A percentile compares a stretch with the other conserved stretches of the same genome.
These are phyloP conservation scores for Haplosporangium gracile DNA, from an alignment of 192 early-diverging fungal species.

Conservation along the genomic window DNA sequence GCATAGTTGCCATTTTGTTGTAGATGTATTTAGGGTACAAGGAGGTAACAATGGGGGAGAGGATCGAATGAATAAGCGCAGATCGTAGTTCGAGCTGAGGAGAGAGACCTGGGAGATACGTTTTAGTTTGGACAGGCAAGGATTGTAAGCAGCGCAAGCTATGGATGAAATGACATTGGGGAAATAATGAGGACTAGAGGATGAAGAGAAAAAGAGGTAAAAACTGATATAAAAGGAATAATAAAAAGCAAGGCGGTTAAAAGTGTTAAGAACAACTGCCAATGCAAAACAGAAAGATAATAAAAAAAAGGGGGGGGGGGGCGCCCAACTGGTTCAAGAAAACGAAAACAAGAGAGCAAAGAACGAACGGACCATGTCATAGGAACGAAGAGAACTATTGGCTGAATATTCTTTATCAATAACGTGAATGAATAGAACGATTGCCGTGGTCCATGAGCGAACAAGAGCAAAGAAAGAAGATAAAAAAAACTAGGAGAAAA, in stretches of 20 bases:
- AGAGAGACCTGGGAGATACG: no score
- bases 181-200: background rate
- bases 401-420: background rate
- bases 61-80: no score
- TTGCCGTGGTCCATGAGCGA: background rate
- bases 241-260: background rate
- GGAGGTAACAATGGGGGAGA: no score
- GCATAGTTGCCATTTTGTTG: background rate
- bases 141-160: background rate
- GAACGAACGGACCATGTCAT: background rate
- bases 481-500: constrained; percentile 7
- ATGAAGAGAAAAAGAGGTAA: no score
- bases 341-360: background rate
- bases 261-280: background rate
- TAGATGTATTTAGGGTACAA: background rate
- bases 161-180: background rate
- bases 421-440: background rate
- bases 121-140: no score
- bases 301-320: background rate
- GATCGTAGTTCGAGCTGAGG: no score
- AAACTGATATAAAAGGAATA: no score
- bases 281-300: background rate
- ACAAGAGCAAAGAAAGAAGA: background rate
- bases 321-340: background rate
- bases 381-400: background rate